phyloP scores from a whole-genome alignment of 352 stramenopile species.

The Phytophthora palmivora region DNA sequence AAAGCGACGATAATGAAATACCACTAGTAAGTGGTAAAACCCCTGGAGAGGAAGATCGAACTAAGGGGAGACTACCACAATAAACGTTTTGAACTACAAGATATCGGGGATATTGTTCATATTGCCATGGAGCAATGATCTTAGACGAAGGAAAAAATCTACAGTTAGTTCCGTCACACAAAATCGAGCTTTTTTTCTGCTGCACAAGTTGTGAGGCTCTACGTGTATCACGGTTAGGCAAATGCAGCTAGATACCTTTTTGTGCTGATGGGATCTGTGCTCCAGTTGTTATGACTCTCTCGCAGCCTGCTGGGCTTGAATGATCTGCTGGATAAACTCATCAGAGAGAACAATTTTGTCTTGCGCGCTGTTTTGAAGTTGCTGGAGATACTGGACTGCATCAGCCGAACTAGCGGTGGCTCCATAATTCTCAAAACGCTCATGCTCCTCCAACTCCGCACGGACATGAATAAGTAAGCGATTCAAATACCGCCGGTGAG shows the following conservation, averaged over 20 bases:
- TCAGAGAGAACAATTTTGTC: conserved; percentile 90
- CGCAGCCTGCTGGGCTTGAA: conserved; percentile 78
- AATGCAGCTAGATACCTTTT: conserved; percentile 3
- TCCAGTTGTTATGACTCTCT: conserved; percentile 65
- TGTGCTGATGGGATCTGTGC: conserved; percentile 16
- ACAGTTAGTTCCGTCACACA: not conserved
- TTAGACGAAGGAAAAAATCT: not conserved
- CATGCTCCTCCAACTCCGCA: conserved; percentile 76
- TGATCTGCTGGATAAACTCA: conserved; percentile 88
- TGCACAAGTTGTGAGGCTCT: not conserved
- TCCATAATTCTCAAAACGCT: conserved; percentile 79
- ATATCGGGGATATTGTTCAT: not conserved
- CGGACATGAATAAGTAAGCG: conserved; percentile 70
- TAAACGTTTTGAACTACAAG: conserved; percentile 11
- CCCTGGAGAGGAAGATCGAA: conserved; percentile 10
- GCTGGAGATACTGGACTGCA: conserved; percentile 85
- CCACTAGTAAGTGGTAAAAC: conserved; percentile 16
- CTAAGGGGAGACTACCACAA: conserved; percentile 25
- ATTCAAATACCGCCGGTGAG: conserved; percentile 79
- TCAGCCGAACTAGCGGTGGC: conserved; percentile 82
- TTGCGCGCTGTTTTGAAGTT: conserved; percentile 86
- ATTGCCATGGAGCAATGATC: not conserved
- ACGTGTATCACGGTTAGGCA: not conserved
- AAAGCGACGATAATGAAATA: conserved; percentile 34
- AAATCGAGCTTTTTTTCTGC: no score